A percentile compares a stretch with the other conserved stretches of the same genome.
These are phyloP conservation scores for Phaffomyces antillensis DNA, from an alignment of 805 yeast genomes.

Conservation along the genomic window DNA sequence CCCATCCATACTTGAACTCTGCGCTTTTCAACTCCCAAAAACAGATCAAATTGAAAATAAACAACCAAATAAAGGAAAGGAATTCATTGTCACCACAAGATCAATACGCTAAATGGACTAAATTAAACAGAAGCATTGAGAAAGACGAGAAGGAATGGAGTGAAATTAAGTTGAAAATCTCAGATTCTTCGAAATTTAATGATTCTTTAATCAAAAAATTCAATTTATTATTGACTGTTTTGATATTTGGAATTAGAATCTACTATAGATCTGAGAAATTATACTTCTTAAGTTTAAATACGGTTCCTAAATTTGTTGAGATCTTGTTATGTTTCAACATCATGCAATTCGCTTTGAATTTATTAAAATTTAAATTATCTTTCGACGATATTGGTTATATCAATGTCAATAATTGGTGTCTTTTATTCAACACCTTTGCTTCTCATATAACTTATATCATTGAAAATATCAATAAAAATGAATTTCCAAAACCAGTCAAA, in stretches of 20 bases:
- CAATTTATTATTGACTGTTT: neutral
- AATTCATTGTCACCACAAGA: slow-evolving; percentile 77
- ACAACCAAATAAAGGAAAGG: slow-evolving; percentile 41
- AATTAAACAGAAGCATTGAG: slow-evolving; percentile 65
- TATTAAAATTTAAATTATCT: slow-evolving; percentile 1
- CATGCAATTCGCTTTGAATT: neutral
- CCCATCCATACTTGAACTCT: slow-evolving; percentile 28
- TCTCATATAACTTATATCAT: neutral
- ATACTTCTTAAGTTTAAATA: slow-evolving; percentile 50
- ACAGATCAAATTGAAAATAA: slow-evolving; percentile 36
- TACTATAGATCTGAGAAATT: slow-evolving; percentile 48
- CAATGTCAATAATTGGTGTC: slow-evolving; percentile 4
- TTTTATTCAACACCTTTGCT: slow-evolving; percentile 1
- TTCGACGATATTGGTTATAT: slow-evolving; percentile 4
- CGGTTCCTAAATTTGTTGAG: slow-evolving; percentile 48
- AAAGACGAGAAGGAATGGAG: slow-evolving; percentile 87
- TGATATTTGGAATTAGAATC: slow-evolving; percentile 29
- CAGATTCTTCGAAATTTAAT: slow-evolving; percentile 81
- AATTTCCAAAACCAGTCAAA: neutral
- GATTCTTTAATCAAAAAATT: slow-evolving; percentile 24
- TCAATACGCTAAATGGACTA: slow-evolving; percentile 94
- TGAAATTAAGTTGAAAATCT: slow-evolving; percentile 98
- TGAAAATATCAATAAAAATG: neutral
- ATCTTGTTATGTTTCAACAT: slow-evolving; percentile 44
- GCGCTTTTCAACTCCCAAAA: slow-evolving; percentile 19